A percentile compares a stretch with the other conserved stretches of the same genome.
Conservation (phyloP, 2,329 filamentous ascomycete genomes). For the Penicillium expansum region DNA sequence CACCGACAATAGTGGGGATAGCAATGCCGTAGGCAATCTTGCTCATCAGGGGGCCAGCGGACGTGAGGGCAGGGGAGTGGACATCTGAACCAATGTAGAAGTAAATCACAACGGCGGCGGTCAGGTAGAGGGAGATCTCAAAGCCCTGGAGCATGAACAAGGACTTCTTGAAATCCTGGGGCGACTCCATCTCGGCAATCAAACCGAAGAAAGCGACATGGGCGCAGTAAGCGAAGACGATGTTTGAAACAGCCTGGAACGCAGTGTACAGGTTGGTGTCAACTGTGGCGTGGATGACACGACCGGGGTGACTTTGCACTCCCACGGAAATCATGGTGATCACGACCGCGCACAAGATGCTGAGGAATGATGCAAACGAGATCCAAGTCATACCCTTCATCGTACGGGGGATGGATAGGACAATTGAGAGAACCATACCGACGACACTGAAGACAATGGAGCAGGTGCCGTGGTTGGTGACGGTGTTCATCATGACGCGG, state of each 20-base stretch:
- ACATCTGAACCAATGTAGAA: slow-evolving; percentile 62
- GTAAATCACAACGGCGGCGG: slow-evolving; percentile 67
- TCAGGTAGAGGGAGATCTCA: slow-evolving; percentile 61
- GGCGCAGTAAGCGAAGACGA: slow-evolving; percentile 68
- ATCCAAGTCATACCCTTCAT: slow-evolving; percentile 62
- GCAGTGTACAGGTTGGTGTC: slow-evolving; percentile 51
- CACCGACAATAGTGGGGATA: slow-evolving; percentile 67
- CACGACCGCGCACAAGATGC: slow-evolving; percentile 61
- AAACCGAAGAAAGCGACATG: slow-evolving; percentile 68
- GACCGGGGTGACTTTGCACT: slow-evolving; percentile 46
- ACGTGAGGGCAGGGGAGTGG: slow-evolving; percentile 63
- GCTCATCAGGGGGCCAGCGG: slow-evolving; percentile 55
- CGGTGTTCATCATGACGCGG: slow-evolving; percentile 64
- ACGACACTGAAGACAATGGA: slow-evolving; percentile 61
- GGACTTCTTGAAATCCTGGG: slow-evolving; percentile 60
- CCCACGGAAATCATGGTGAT: slow-evolving; percentile 67
- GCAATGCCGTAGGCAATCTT: slow-evolving; percentile 68
- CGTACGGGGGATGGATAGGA: slow-evolving; percentile 52
- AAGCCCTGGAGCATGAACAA: slow-evolving; percentile 61
- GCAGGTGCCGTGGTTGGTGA: slow-evolving; percentile 61
- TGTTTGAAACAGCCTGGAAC: slow-evolving; percentile 66
- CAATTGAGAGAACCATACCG: slow-evolving; percentile 57
- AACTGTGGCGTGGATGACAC: slow-evolving; percentile 38
- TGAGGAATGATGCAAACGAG: slow-evolving; percentile 60
- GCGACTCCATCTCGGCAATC: slow-evolving; percentile 62